A percentile compares a stretch with the other conserved stretches of the same genome.
These are phyloP conservation scores for Podospora australis DNA, from an alignment of 495 filamentous ascomycete species.

Conservation along the genomic window DNA sequence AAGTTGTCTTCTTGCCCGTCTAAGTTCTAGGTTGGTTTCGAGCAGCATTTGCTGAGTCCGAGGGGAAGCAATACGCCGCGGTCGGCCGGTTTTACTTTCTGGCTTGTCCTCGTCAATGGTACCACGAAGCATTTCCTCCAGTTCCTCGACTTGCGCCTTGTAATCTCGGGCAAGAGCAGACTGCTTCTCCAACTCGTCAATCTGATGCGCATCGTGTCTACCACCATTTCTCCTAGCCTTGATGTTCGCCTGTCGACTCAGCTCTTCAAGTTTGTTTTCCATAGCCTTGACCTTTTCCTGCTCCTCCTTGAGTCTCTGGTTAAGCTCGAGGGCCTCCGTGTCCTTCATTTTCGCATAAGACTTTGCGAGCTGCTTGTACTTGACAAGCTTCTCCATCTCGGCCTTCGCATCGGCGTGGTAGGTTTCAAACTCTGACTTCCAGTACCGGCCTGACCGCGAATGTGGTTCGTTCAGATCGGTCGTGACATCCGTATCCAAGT, in stretches of 20 bases:
- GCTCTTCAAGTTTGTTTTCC: slow-evolving; percentile 55
- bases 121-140: slow-evolving; percentile 46
- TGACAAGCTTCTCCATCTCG: slow-evolving; percentile 71
- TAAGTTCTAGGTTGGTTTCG: slow-evolving; percentile 41
- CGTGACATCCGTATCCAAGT: slow-evolving; percentile 53
- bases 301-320: slow-evolving; percentile 63
- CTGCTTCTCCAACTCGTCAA: slow-evolving; percentile 56
- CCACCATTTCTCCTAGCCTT: slow-evolving; percentile 33
- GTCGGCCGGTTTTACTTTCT: slow-evolving; percentile 21
- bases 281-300: slow-evolving; percentile 41
- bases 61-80: slow-evolving; percentile 32
- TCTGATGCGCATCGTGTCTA: slow-evolving; percentile 43
- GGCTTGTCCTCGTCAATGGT: slow-evolving; percentile 33
- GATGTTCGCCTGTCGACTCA: slow-evolving; percentile 48
- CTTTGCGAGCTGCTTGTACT: slow-evolving; percentile 77
- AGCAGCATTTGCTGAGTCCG: slow-evolving; percentile 40
- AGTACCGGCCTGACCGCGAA: slow-evolving; percentile 83
- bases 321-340: slow-evolving; percentile 63
- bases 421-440: slow-evolving; percentile 83
- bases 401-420: slow-evolving; percentile 73
- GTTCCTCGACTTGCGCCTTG: slow-evolving; percentile 57
- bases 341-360: slow-evolving; percentile 89
- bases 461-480: slow-evolving; percentile 73
- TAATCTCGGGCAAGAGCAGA: slow-evolving; percentile 62
- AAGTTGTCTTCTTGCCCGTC: slow-evolving; percentile 42